Percentiles rank a stretch among this genome's conserved stretches.
Evolutionary conservation across 257 asterid genomes (phyloP).

Genomic region (Henckelia pumila): DNA sequence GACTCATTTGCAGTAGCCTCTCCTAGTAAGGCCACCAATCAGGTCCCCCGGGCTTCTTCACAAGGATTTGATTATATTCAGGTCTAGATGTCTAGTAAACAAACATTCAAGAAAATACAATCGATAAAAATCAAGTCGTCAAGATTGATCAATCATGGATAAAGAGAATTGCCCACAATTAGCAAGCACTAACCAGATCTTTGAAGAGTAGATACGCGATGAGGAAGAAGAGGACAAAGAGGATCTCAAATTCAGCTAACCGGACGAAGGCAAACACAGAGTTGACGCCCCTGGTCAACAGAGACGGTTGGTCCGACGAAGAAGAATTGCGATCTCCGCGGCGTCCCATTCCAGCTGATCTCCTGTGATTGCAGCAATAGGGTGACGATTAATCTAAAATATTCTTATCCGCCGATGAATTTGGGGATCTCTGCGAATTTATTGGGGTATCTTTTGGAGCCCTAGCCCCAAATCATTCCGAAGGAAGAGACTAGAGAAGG

Average conservation of each 20-base stretch:
- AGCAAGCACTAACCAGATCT: conserved; percentile 60
- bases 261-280: conserved; percentile 63
- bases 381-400: not conserved
- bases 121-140: not conserved
- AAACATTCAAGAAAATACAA: conserved; percentile 7
- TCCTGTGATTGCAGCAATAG: not conserved
- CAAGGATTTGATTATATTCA: conserved; percentile 81
- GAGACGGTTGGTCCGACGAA: conserved; percentile 22
- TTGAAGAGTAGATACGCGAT: conserved; percentile 67
- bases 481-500: too few relatives aligned
- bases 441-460: not conserved
- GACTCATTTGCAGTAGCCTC: conserved; percentile 10
- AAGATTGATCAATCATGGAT: not conserved
- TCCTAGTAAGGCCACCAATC: conserved; percentile 74
- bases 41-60: conserved; percentile 84
- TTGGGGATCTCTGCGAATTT: not conserved
- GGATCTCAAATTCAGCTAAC: conserved; percentile 93
- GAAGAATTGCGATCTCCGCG: not conserved
- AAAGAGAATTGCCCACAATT: not conserved
- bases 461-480: too few relatives aligned
- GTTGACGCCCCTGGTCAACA: conserved; percentile 63
- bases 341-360: not conserved
- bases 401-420: too few relatives aligned
- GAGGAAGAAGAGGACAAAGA: conserved; percentile 76
- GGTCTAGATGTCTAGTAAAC: conserved; percentile 83